Conservation (phyloP, 768 basidiomycete species). For the Xerocomus brunneocitrinus region DNA sequence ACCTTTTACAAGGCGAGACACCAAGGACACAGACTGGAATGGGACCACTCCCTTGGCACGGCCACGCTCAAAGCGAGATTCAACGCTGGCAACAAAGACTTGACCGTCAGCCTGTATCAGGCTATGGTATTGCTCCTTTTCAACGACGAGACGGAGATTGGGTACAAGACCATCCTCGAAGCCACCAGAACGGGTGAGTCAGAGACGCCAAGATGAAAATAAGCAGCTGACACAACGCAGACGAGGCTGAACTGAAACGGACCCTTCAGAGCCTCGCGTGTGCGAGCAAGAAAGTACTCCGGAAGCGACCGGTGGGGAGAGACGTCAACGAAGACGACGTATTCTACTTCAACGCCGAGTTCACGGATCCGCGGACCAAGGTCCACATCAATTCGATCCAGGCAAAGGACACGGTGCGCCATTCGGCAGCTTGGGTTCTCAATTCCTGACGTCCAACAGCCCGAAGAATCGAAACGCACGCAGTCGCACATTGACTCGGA, state of each 20-base stretch:
- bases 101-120: constrained; percentile 89
- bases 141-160: constrained; percentile 59
- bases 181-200: constrained; percentile 68
- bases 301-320: constrained; percentile 70
- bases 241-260: constrained; percentile 66
- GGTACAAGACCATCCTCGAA: constrained; percentile 63
- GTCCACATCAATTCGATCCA: constrained; percentile 97
- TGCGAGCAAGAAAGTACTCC: constrained; percentile 83
- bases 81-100: constrained; percentile 67
- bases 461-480: constrained; percentile 81
- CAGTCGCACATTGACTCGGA: constrained; percentile 84
- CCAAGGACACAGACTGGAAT: constrained; percentile 68
- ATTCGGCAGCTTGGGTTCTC: too few relatives aligned
- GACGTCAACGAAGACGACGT: constrained; percentile 74
- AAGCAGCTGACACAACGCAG: constrained; percentile 37
- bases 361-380: constrained; percentile 71
- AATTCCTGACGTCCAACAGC: constrained; percentile 35
- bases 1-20: constrained; percentile 78
- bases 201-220: background rate
- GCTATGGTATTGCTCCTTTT: constrained; percentile 83
- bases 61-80: constrained; percentile 74
- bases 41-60: constrained; percentile 85
- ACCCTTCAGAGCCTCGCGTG: constrained; percentile 91
- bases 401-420: constrained; percentile 79
- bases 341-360: constrained; percentile 80